Evolutionary conservation across 345 rosid species (phyloP), one percentile per base, ranked within the genome.

Genomic region (Tarenaya hassleriana): DNA sequence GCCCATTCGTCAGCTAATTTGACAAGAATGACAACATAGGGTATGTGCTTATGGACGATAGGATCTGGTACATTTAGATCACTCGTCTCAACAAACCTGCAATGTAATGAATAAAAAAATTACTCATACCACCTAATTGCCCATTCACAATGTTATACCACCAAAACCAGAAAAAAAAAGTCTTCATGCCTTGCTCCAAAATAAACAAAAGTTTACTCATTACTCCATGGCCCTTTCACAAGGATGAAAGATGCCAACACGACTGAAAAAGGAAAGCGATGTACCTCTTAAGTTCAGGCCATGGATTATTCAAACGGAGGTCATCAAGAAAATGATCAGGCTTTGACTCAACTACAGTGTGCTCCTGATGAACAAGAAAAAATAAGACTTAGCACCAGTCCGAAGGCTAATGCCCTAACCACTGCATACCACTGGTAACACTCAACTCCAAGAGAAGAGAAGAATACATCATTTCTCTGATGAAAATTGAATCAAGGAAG

Each of bases 281-380:
- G 31, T 55, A 87, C 96, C 82, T 72, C 68, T 60, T 81, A 56
- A 92, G 84, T 68, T 85, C 90, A 52, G 88, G 86, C 96, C 98
- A 92, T 41, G 96, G 96, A 50, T 85, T 81, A 76, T 92, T 92
- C 53, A 92, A 70, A 56, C 95, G 94, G 56, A 88, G 96, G 75
- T 88, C 90, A 44, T 92, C 96, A 60, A 88, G 75, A 73, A 79
- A 92, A 78, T 92, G 95, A 74, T 92, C 96, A 46, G 98, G 96
- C 73, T 92, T 92, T 58, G 98, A 85, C 64, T 92, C 96, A 54
- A 92, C 60, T 33, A 92, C 81, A 13, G 84, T 51, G 73, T 92
- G 98, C 56, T 92, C 96, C 98, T 92, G 80, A 60, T n/a, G 33
- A 40, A 58, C 57, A 41, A 46, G 51, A 38, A 37, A 62, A 48